A percentile compares a stretch with the other conserved stretches of the same genome.
phyloP scores from a whole-genome alignment of 1,139 yeast genomes.

The Taiozyma sp. region DNA sequence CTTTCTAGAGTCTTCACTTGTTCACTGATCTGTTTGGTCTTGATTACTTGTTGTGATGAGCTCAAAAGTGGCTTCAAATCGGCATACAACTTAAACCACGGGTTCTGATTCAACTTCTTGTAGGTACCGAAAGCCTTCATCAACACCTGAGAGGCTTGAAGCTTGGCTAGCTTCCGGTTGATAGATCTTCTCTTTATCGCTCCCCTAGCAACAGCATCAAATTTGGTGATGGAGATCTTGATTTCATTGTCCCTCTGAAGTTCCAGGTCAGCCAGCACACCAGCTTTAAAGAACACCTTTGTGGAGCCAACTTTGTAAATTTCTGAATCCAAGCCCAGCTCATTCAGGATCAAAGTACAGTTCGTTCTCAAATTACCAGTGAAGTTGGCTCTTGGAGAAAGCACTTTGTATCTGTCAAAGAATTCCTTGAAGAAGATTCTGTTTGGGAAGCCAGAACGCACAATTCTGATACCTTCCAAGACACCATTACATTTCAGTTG shows the following conservation, averaged over 20 bases:
- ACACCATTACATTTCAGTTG: slow-evolving; percentile 98
- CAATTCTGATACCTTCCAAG: slow-evolving; percentile 93
- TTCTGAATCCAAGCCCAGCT: slow-evolving; percentile 56
- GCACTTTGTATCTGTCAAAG: slow-evolving; percentile 64
- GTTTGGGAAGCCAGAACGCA: slow-evolving; percentile 96
- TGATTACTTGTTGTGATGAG: slow-evolving; percentile 57
- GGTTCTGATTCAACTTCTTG: slow-evolving; percentile 50
- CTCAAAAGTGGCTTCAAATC: slow-evolving; percentile 74
- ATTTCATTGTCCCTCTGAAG: slow-evolving; percentile 67
- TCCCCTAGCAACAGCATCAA: slow-evolving; percentile 74
- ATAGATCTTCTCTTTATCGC: slow-evolving; percentile 50
- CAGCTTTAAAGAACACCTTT: slow-evolving; percentile 90
- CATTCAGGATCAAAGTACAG: slow-evolving; percentile 62
- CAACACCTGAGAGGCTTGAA: slow-evolving; percentile 70
- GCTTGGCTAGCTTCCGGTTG: slow-evolving; percentile 46
- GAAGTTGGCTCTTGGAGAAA: slow-evolving; percentile 40
- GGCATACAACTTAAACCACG: slow-evolving; percentile 78
- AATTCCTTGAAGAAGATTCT: slow-evolving; percentile 83
- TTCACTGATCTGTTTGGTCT: slow-evolving; percentile 51
- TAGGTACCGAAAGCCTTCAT: slow-evolving; percentile 58
- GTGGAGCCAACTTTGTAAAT: slow-evolving; percentile 73
- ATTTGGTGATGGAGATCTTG: slow-evolving; percentile 47
- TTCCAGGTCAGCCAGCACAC: slow-evolving; percentile 86
- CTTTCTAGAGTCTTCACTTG: slow-evolving; percentile 52
- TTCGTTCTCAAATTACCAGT: slow-evolving; percentile 55